Evolutionary conservation across 495 filamentous ascomycete genomes (phyloP), one percentile per base, ranked within the genome.

Genomic region (Cercophora samala): DNA sequence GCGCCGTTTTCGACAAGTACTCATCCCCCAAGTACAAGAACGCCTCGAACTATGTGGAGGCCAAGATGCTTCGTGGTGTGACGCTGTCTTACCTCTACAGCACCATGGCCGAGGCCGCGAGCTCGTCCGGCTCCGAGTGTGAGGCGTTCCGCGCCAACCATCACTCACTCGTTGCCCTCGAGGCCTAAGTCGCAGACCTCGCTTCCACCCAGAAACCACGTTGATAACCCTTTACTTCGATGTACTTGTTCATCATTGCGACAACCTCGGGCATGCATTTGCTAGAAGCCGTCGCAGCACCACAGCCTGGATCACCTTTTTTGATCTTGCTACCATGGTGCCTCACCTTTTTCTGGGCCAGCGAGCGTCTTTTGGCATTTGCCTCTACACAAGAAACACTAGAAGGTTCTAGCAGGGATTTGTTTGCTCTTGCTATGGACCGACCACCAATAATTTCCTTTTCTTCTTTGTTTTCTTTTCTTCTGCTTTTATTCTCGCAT

Each of bases 1-100:
- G 78, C 5, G 91, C 93, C 22, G 88, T 99, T 66, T 98, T 85
- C 70, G 92, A 97, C 21, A 99, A 99, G 78, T 99, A 96, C 77
- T 82, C 86, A 6, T 89, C 92, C 73, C 89, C 86, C 64, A 87
- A 90, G 37, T 97, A 89, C 81, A 93, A 93, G 81, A 82, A 87
- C 25, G 90, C 90, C 3, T 90, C 93, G n/a, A 71, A 85, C 19
- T 96, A 88, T 68, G 93, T 95, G 29, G 86, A 93, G 72, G 80
- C 77, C 21, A 89, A 93, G 79, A 85, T 97, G 67, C 74, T 75
- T 59, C 83, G 82, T 61, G 91, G 83, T 8, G 83, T 81, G 58
- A 69, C 64, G 15, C 75, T 85, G 15, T 74, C 79, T 0, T 72
- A 76, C 37, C 71, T 54, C 26, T 68, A 66, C 23, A 54, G 58